Base-by-base conservation (phyloP, 2,329 filamentous ascomycete species). In the Hansfordia pulvinata region DNA sequence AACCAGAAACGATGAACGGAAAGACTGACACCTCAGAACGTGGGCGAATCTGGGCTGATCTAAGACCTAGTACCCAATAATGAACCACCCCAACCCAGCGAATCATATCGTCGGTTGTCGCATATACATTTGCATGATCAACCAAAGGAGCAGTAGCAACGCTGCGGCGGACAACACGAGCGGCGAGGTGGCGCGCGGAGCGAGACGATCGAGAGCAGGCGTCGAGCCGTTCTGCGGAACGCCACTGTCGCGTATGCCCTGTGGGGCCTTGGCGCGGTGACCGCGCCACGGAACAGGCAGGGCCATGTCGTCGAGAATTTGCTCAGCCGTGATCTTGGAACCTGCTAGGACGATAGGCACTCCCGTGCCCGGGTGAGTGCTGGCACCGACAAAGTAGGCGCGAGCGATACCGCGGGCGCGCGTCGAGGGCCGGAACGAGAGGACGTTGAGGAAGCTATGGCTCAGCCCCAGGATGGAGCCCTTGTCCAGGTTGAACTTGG, bases 281-380 rank as follows among this genome's bases (percentile, higher is more conserved):
- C 26, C 33, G 16, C 31, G 17, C 52, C 52, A 55, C 5, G 48
- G 43, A 7, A 45, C 37, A 16, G 23, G 12, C 28, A 52, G 12
- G 2, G 40, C 30, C 11, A 44, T 27, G 26, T 56, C 53, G 5
- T 36, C 42, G 14, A 62, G 39, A 11, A 62, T 51, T 44, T 62
- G 55, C 37, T 60, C 56, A 1, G 52, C 38, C 8, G 56, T 59
- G 30, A 83, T 60, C 46, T 72, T 77, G 7, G 72, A 69, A 0
- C 78, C 77, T 0, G 76, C 76, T 8, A 83, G 52, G 15, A 76
- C 73, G 30, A 84, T 79, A 3, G 79, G 79, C 12, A 84, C 78
- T 1, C 78, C 78, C 0, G 78, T 83, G 2, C 79, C 79, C 0
- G 79, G 78, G 53, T 85, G 78, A 12, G 77, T 79, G 41, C 70